Base-by-base conservation (phyloP, 768 basidiomycete species). In the Hypsizygus marmoreus region DNA sequence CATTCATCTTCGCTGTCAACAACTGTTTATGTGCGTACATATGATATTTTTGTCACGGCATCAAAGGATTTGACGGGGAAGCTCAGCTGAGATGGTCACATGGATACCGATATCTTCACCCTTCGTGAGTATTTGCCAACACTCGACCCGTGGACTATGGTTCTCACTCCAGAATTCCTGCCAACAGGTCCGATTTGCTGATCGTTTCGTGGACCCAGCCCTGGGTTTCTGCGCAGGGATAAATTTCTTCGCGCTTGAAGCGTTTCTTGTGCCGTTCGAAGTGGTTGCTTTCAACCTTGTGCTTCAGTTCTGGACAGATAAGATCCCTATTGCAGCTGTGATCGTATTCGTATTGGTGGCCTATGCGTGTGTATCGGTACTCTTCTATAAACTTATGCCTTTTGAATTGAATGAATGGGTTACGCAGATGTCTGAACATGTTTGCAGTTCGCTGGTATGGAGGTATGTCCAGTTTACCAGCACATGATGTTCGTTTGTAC, bases 101-200 rank as follows among this genome's bases (percentile, higher is more conserved):
- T 84, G 81, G 69, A 86, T 87, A 4, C 88, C 88, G 4, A 82
- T 90, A 53, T 80, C 86, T 5, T 87, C 88, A 4, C 82, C 86
- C 4, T 89, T 88, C 60, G 82, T 86, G 47, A 30, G 74, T 59
- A 36, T 22, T 19, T 26, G 28, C n/a, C n/a, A n/a, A 1, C 34
- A 37, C 17, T 28, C n/a, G 24, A 42, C 11, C 19, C 33, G 22
- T 14, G 35, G 31, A 29, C 24, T 9, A 31, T 10, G 32, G 20
- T 37, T 30, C 14, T 40, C 5, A 23, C 33, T 11, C 38, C 17
- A 36, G 29, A 33, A 47, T 12, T 12, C 23, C 34, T 2, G 14
- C 12, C 10, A 16, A 29, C 49, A 76, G 74, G 70, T 79, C 20
- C 81, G 85, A 50, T 88, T 77, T 59, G 79, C 78, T 31, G 76